Conservation (phyloP, 495 filamentous ascomycete species). For the Neurospora tetraspora region DNA sequence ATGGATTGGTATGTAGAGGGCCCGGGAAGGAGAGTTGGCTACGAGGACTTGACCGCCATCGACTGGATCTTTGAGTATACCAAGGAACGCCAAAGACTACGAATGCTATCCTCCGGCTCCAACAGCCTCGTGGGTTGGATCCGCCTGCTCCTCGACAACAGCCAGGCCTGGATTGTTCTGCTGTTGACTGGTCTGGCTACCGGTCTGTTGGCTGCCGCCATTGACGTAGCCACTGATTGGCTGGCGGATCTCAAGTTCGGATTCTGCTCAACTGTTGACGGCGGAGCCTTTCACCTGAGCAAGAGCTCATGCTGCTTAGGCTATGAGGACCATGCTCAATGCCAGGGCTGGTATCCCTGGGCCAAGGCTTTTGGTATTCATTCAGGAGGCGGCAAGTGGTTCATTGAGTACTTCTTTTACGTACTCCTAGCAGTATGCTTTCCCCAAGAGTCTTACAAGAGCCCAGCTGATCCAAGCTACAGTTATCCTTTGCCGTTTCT, state of each 20-base stretch:
- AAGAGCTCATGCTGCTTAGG: slow-evolving; percentile 88
- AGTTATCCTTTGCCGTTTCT: slow-evolving; percentile 71
- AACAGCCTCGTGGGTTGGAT: slow-evolving; percentile 64
- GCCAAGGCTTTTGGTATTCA: slow-evolving; percentile 56
- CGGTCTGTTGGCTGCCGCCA: slow-evolving; percentile 73
- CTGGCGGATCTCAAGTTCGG: slow-evolving; percentile 89
- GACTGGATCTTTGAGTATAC: slow-evolving; percentile 99
- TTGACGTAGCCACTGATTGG: slow-evolving; percentile 93
- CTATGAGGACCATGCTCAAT: slow-evolving; percentile 68
- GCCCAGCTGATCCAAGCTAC: not conserved
- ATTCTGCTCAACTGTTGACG: slow-evolving; percentile 68
- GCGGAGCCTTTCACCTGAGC: slow-evolving; percentile 83
- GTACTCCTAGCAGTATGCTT: slow-evolving; percentile 62
- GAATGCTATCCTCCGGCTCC: slow-evolving; percentile 58
- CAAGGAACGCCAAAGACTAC: slow-evolving; percentile 82
- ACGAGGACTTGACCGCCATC: slow-evolving; percentile 94
- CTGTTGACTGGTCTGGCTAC: slow-evolving; percentile 66
- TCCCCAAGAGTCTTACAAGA: not conserved
- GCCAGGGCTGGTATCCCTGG: slow-evolving; percentile 81
- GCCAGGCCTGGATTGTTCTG: slow-evolving; percentile 85
- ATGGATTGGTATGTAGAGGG: slow-evolving; percentile 88
- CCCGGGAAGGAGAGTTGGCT: slow-evolving; percentile 81
- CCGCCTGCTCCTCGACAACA: slow-evolving; percentile 64
- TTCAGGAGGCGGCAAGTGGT: slow-evolving; percentile 59
- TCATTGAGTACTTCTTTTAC: slow-evolving; percentile 81